Base-by-base conservation (phyloP, 805 yeast genomes). In the Ogataea degrootiae region DNA sequence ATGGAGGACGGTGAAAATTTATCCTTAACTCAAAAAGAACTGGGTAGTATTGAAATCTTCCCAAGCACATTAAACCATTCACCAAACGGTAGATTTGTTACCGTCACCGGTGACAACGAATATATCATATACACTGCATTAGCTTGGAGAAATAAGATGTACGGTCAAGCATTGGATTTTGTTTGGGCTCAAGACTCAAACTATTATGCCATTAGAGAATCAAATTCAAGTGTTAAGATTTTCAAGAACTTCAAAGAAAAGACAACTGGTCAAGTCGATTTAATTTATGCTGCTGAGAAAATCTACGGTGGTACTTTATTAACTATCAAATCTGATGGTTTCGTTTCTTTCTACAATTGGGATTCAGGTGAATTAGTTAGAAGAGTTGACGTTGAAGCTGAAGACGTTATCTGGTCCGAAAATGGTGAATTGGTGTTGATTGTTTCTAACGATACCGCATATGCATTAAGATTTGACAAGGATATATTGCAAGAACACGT, bases 101-200 rank as follows among this genome's bases (percentile, higher is more conserved):
- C 98, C 26, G 97, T 94, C 43, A 85, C 92, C 41, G 99, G 99
- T 63, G 99, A 94, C 70, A 97, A 97, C 50, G 99, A 94, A 69
- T 92, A 89, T 66, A 88, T 92, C 58, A 85, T 94, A 46, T 94
- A 92, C 70, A 91, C 98, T 2, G 92, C 99, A 1, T 77, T 94
- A 60, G 98, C 98, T 1, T 94, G 99, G 99, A 82, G 99, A 73
- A 90, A 92, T 61, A 94, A 90, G 71, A 76, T 90, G 43, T 94
- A 87, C 67, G 98, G 98, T 53, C 77, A 80, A 48, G 97, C 96
- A 19, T 70, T 82, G 46, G 97, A 90, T 62, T 89, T 95, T 65
- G 96, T 82, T 39, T 94, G 99, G 99, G 90, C 95, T 51, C 82
- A 85, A 45, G 97, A 92, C 68, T 82, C 96, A 2, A 87, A 86